A percentile compares a stretch with the other conserved stretches of the same genome.
Evolutionary conservation across 495 filamentous ascomycete species (phyloP).

Genomic region (Xylaria acuta): DNA sequence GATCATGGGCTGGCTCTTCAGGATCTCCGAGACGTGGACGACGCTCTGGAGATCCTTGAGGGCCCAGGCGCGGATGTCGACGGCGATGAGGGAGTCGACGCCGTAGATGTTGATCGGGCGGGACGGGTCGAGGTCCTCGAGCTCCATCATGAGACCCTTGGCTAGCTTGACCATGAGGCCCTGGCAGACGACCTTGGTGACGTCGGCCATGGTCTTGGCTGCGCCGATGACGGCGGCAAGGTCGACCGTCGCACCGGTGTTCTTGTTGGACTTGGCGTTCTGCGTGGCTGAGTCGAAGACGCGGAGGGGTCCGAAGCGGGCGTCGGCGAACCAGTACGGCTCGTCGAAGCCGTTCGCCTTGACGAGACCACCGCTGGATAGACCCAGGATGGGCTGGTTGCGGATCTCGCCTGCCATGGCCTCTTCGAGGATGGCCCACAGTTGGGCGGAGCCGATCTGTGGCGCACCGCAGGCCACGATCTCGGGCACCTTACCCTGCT

Average conservation of each 20-base stretch:
- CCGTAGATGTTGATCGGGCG: conserved; percentile 43
- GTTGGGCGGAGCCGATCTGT: conserved; percentile 32
- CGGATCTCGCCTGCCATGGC: conserved; percentile 33
- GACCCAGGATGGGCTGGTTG: conserved; percentile 37
- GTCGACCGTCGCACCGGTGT: conserved; percentile 27
- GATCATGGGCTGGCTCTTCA: conserved; percentile 48
- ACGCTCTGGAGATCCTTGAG: conserved; percentile 51
- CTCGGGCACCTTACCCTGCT: conserved; percentile 39
- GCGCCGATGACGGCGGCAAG: conserved; percentile 33
- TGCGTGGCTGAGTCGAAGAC: conserved; percentile 39
- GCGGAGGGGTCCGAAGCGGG: conserved; percentile 51
- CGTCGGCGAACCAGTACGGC: conserved; percentile 54
- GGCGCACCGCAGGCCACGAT: conserved; percentile 37
- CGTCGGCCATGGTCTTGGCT: conserved; percentile 30
- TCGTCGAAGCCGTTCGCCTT: conserved; percentile 43
- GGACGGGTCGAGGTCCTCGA: conserved; percentile 39
- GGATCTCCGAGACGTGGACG: conserved; percentile 59
- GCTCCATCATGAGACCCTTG: conserved; percentile 38
- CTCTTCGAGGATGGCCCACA: conserved; percentile 34
- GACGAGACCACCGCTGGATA: conserved; percentile 38
- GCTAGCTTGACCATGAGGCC: conserved; percentile 40
- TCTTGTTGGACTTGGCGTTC: conserved; percentile 26
- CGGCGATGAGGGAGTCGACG: conserved; percentile 58
- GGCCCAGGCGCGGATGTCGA: conserved; percentile 55
- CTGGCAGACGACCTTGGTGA: conserved; percentile 30